These are phyloP conservation scores for Mediolabrus comicus DNA, from an alignment of 108 stramenopile genomes.

Conservation along the genomic window DNA sequence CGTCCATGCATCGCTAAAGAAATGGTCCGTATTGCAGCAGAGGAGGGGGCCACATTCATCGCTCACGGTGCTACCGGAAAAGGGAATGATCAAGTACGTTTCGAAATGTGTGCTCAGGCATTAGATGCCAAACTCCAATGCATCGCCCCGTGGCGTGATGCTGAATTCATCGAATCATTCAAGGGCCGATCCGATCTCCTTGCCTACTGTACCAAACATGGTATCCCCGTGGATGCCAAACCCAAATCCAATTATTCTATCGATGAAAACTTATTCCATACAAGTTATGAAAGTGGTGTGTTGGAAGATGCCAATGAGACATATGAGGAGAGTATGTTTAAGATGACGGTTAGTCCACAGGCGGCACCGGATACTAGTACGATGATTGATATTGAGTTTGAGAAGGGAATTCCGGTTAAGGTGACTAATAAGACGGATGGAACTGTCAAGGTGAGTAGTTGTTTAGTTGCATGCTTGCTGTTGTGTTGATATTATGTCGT, in stretches of 20 bases:
- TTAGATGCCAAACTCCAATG: conserved; percentile 91
- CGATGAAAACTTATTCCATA: conserved; percentile 99
- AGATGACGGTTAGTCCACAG: conserved; percentile 91
- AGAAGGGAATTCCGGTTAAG: conserved; percentile 94
- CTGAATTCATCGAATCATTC: conserved; percentile 93
- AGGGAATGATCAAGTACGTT: conserved; percentile 99
- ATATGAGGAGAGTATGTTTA: conserved; percentile 91
- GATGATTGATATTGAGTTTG: conserved; percentile 85
- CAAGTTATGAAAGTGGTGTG: conserved; percentile 94
- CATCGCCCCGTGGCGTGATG: conserved; percentile 98
- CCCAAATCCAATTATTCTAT: conserved; percentile 96
- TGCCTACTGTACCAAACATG: conserved; percentile 95
- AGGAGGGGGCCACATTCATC: conserved; percentile 90
- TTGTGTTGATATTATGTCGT: too few species aligned
- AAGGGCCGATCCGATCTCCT: conserved; percentile 94
- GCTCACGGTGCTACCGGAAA: conserved; percentile 99
- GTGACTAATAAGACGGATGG: conserved; percentile 89
- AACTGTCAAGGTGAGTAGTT: conserved; percentile 62
- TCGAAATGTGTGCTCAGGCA: conserved; percentile 99
- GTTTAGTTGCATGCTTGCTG: too few species aligned
- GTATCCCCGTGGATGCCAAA: conserved; percentile 96
- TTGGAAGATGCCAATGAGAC: conserved; percentile 90
- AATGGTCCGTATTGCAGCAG: conserved; percentile 95
- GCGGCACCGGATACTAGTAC: conserved; percentile 85
- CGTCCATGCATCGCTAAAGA: conserved; percentile 98